Conservation (phyloP, 768 basidiomycete species). For the Podaxis carcinomalis region DNA sequence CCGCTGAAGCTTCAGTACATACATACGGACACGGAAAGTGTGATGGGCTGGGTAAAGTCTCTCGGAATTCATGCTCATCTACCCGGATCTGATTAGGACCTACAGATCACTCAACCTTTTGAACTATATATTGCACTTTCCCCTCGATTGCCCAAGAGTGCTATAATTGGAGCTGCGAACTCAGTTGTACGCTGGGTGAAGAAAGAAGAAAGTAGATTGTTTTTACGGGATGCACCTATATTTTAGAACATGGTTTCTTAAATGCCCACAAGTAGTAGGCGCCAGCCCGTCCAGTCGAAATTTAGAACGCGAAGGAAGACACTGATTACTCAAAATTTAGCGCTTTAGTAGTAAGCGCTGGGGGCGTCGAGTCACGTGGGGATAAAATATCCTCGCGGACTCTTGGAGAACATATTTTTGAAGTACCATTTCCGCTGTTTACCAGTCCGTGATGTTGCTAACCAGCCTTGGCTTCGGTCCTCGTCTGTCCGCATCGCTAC, state of each 20-base stretch:
- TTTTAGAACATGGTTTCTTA: constrained; percentile 35
- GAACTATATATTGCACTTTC: constrained; percentile 87
- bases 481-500: constrained; percentile 21
- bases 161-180: constrained; percentile 85
- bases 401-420: not conserved
- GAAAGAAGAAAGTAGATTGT: constrained; percentile 78
- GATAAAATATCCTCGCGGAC: not conserved
- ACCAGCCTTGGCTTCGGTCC: constrained; percentile 14
- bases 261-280: not conserved
- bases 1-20: constrained; percentile 86
- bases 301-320: too few relatives aligned
- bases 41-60: constrained; percentile 87
- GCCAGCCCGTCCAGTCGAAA: too few relatives aligned
- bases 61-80: not conserved
- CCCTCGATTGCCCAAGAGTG: constrained; percentile 82
- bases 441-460: constrained; percentile 1
- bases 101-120: constrained; percentile 87
- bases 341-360: too few relatives aligned
- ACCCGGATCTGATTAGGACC: not conserved
- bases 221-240: constrained; percentile 85
- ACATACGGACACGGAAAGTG: constrained; percentile 78
- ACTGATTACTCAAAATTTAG: too few relatives aligned
- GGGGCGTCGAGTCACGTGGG: not conserved
- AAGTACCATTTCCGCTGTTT: not conserved
- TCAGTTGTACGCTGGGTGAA: constrained; percentile 87